Evolutionary conservation across 352 stramenopile genomes (phyloP), one percentile per base, ranked within the genome.

Genomic region (Globisporangium uncinulatum): DNA sequence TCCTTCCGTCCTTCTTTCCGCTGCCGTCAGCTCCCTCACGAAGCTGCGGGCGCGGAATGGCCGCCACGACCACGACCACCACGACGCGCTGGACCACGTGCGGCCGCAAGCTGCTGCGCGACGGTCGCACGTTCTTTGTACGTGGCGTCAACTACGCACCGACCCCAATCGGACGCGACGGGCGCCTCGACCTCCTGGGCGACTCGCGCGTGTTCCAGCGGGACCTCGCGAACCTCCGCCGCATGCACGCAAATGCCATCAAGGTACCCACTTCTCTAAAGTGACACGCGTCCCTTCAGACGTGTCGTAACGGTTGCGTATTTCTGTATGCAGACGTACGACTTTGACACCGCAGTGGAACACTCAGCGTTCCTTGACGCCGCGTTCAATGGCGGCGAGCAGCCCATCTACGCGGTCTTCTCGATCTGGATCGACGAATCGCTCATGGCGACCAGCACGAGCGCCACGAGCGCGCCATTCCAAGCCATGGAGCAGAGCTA

Each of bases 131-230:
- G 58, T 89, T 87, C 62, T 89, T 89, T 62, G 67, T 87, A 29
- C 79, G 79, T 21, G 79, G 79, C 37, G 71, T 89, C 62, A 89
- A 87, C 61, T 89, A 89, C 47, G 73, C 77, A 43, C 79, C 79
- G 43, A 86, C 76, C 34, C 79, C 76, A 1, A 87, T 89, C 42
- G 76, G 76, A 11, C 64, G 58, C 10, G 76, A 73, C 14, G 76
- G 74, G 0, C 65, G 79, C 0, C 51, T 82, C 44, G 79, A 89
- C 55, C 70, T 89, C 67, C 61, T 89, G 42, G 70, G 70, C 29
- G 62, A 87, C 41, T 59, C 69, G 37, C 65, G 51, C 17, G 78
- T 89, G 50, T 89, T 74, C 62, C 66, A 71, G 39, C 79, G 79
- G 20, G 79, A 89, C 61, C 62, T 89, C 52, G 61, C 70, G 42